phyloP scores from a whole-genome alignment of 2,329 filamentous ascomycete species.

The Curvularia hawaiiensis region DNA sequence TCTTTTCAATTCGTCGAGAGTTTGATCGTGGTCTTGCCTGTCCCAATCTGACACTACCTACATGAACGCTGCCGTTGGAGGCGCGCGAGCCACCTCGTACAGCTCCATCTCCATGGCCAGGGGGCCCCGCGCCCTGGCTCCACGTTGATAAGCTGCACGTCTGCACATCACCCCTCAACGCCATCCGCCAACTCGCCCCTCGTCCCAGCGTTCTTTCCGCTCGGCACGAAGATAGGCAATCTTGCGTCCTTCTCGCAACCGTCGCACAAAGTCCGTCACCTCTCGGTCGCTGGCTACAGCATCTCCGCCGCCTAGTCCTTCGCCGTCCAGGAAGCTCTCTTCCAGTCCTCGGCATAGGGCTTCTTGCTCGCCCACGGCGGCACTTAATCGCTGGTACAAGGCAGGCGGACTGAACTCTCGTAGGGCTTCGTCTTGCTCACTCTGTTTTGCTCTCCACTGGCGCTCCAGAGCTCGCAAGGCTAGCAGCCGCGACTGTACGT shows the following conservation, averaged over 20 bases:
- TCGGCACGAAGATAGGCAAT: conserved; percentile 81
- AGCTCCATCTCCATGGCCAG: no score
- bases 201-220: conserved; percentile 92
- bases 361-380: conserved; percentile 82
- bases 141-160: background rate
- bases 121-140: no score
- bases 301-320: conserved; percentile 48
- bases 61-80: background rate
- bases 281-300: conserved; percentile 75
- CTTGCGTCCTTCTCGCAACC: conserved; percentile 80
- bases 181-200: conserved; percentile 94
- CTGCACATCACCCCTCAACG: conserved; percentile 49
- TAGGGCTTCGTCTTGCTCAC: conserved; percentile 84
- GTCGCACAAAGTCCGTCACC: conserved; percentile 79
- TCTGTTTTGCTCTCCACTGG: conserved; percentile 88
- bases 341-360: conserved; percentile 80
- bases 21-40: background rate
- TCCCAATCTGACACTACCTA: background rate
- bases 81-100: background rate
- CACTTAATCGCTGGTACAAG: conserved; percentile 79
- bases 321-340: conserved; percentile 85
- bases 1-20: background rate
- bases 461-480: conserved; percentile 85
- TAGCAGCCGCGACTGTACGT: conserved; percentile 80
- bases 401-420: conserved; percentile 84